Evolutionary conservation across 169 alveolate species (phyloP).

Genomic region (Eimeria falciformis): DNA sequence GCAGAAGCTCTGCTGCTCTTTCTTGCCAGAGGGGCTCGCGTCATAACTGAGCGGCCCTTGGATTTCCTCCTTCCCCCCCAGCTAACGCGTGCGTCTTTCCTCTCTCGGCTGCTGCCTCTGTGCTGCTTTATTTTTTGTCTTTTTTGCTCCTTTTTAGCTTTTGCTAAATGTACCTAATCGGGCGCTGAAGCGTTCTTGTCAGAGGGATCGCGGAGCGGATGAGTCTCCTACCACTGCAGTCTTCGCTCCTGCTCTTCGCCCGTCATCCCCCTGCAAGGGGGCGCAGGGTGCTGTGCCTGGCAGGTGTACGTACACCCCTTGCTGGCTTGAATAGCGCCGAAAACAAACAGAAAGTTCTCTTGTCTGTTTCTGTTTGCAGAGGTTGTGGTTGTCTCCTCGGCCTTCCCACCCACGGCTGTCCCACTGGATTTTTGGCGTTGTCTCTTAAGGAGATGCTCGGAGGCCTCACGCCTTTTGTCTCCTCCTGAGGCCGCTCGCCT

Average conservation of each 20-base stretch:
- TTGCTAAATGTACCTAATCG: no score
- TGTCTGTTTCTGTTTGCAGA: slow-evolving; percentile 14
- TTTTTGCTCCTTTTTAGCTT: slow-evolving; percentile 9
- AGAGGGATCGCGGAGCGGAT: no score
- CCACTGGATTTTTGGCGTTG: slow-evolving; percentile 51
- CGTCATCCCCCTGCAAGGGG: neutral
- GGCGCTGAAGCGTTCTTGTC: no score
- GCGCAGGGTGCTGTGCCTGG: neutral
- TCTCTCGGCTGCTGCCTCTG: slow-evolving; percentile 7
- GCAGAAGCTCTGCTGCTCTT: slow-evolving; percentile 17
- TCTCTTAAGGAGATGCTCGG: slow-evolving; percentile 31
- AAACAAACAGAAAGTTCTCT: neutral
- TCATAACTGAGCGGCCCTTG: slow-evolving; percentile 11
- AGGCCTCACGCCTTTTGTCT: slow-evolving; percentile 15
- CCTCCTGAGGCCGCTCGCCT: slow-evolving; percentile 43
- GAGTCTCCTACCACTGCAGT: slow-evolving; percentile 29
- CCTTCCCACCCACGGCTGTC: slow-evolving; percentile 32
- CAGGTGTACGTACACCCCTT: slow-evolving; percentile 6
- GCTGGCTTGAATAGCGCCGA: neutral
- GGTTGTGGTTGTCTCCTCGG: slow-evolving; percentile 29
- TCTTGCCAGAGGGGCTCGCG: neutral
- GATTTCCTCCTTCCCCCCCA: slow-evolving; percentile 53
- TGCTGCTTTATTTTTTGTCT: neutral
- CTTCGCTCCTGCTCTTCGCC: neutral
- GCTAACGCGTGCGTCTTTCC: slow-evolving; percentile 25